Evolutionary conservation across 1,284 basidiomycete species (phyloP).

Genomic region (Boletus sp.): DNA sequence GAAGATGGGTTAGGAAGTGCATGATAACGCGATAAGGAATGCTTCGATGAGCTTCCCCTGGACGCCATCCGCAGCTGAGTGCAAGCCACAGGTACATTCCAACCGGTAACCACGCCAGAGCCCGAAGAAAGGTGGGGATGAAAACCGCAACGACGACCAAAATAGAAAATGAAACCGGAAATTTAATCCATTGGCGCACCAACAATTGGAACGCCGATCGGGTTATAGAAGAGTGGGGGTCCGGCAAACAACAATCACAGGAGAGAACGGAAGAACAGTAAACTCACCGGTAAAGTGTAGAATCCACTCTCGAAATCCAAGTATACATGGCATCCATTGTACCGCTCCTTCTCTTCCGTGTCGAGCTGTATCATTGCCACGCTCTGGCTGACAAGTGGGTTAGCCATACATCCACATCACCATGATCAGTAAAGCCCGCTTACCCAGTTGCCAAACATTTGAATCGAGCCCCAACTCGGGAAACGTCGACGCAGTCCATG

Average conservation of each 20-base stretch:
- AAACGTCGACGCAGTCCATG: conserved; percentile 84
- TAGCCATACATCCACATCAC: background rate
- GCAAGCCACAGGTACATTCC: background rate
- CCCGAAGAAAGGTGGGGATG: background rate
- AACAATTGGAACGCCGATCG: background rate
- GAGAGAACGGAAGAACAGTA: background rate
- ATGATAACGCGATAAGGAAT: background rate
- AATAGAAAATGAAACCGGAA: background rate
- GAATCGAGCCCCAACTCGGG: conserved; percentile 52
- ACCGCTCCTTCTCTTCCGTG: conserved; percentile 61
- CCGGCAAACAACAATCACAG: background rate
- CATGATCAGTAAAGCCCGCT: conserved; percentile 15
- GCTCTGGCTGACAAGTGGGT: conserved; percentile 56
- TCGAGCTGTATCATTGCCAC: conserved; percentile 75
- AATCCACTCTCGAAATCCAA: conserved; percentile 69
- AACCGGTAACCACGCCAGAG: background rate
- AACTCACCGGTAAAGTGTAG: conserved; percentile 74
- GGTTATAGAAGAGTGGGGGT: background rate
- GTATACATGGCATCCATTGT: conserved; percentile 68
- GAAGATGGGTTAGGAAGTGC: background rate
- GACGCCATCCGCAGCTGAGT: background rate
- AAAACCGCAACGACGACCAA: too few species aligned
- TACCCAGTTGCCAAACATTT: conserved; percentile 71
- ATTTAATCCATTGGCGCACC: too few species aligned
- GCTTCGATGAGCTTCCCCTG: background rate